Base-by-base conservation (phyloP, 2,329 filamentous ascomycete species). In the Ustilaginoidea virens region DNA sequence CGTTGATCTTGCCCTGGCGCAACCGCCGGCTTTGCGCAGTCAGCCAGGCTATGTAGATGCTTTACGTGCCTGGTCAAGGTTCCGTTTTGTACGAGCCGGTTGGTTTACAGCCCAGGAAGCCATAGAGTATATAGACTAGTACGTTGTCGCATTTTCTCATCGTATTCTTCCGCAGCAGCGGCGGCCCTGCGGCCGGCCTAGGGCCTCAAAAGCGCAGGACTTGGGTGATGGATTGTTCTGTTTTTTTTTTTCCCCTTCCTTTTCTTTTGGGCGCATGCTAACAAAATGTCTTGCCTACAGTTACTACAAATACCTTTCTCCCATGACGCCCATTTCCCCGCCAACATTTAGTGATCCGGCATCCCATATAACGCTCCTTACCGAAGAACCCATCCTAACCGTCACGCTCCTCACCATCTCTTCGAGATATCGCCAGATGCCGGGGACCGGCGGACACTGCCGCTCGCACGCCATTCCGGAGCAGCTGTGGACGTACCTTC, bases 21-120 rank as follows among this genome's bases (percentile, higher is more conserved):
- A 59, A 37, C 42, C 58, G 38, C 42, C 61, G 23, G 53, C 59
- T 33, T 42, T 60, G 36, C 51, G 60, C 36, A 40, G 56, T 28
- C 61, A 71, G 36, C 58, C 63, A 17, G 63, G 73, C 28, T 75
- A 75, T 40, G 57, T 67, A 23, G 71, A 80, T 33, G 86, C 86
- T 1, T 57, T 93, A 34, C 75, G 73, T 43, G 79, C 83, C n/a
- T 98, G 90, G 90, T 74, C 77, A 2, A 67, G 83, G 37, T 86
- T 94, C 49, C 76, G 86, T 24, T 96, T 96, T 48, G 87, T 96
- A n/a, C 75, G 85, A 30, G 85, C 85, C 7, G 90, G 90, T 7
- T 96, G 87, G 87, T 90, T 98, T 50, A 92, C 85, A 0, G 80
- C 87, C 1, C 74, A 80, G 39, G 90, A 98, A 53, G 87, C 83